Evolutionary conservation across 805 yeast species (phyloP), one percentile per base, ranked within the genome.

Genomic region (Ogataea zsoltii): DNA sequence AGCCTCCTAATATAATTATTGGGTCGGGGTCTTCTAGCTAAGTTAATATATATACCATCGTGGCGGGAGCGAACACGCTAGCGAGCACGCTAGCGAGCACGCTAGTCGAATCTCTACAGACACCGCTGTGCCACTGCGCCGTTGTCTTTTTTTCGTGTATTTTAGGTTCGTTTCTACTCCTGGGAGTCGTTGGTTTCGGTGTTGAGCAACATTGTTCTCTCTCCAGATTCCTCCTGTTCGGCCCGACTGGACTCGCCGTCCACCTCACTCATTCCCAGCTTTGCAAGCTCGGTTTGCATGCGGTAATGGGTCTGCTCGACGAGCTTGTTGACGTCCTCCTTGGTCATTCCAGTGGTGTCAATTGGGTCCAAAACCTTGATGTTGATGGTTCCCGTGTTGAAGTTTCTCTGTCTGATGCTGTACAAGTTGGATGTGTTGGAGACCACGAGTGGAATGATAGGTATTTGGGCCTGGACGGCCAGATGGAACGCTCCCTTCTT

Each of bases 401-500:
- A 88, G n/a, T 79, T 74, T 48, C 77, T 77, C 34, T 73, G 67
- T 51, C 76, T 77, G 40, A 85, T 66, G 59, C 79, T 78, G 70
- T 87, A 77, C 38, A 94, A 65, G 25, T 80, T 76, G 3, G 96
- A 82, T 43, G 96, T 88, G 70, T 94, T 94, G 26, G 92, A 80
- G 9, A 88, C 90, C 12, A 88, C 95, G 41, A 86, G 72, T 7
- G 99, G 99, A 18, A 94, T 80, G 41, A 94, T 74, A 15, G 98
- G 98, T 30, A 92, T 82, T 33, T 80, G 81, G 5, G 96, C 96
- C 67, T 90, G 96, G 51, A 87, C 85, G 7, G 99, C 99, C 61
- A 94, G 76, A 67, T 94, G 97, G 82, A 94, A 94, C 0, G 98
- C 97, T 44, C 99, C 99, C 64, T 94, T 94, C 68, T 94, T 94